Percentiles rank a stretch among this genome's conserved stretches.
Conservation (phyloP, 2,329 filamentous ascomycete genomes). For the Beauveria caledonica region DNA sequence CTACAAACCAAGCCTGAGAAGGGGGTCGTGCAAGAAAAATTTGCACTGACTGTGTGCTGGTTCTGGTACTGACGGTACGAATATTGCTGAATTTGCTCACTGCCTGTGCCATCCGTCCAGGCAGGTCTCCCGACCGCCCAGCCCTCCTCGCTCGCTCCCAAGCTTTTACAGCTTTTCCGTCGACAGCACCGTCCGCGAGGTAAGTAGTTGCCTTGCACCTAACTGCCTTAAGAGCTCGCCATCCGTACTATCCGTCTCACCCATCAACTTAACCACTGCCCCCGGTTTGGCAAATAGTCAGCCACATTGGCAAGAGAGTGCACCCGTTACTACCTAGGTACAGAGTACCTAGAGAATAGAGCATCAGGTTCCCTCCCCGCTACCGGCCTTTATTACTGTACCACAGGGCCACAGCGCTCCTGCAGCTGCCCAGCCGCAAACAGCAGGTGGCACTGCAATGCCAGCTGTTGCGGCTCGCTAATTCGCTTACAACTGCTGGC, state of each 20-base stretch:
- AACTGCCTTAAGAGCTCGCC: background rate
- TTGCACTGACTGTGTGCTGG: background rate
- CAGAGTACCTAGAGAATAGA: no score
- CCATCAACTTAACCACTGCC: background rate
- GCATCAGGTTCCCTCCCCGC: background rate
- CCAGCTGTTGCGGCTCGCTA: background rate
- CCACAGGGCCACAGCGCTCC: background rate
- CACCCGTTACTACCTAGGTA: no score
- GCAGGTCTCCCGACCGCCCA: background rate
- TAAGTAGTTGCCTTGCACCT: background rate
- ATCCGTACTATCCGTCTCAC: background rate
- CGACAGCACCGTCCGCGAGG: no score
- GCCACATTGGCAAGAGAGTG: background rate
- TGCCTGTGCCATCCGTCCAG: no score
- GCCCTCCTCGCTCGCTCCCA: background rate
- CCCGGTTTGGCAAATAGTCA: background rate
- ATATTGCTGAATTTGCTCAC: no score
- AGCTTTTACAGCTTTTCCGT: no score
- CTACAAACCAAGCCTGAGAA: background rate
- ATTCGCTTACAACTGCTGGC: background rate
- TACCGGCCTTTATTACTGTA: background rate
- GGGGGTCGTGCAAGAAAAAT: background rate
- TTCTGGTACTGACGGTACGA: background rate
- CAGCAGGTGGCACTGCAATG: slow-evolving; percentile 2
- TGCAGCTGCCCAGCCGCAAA: slow-evolving; percentile 4